Evolutionary conservation across 768 basidiomycete species (phyloP), one percentile per base, ranked within the genome.

Genomic region (Suillus spraguei): DNA sequence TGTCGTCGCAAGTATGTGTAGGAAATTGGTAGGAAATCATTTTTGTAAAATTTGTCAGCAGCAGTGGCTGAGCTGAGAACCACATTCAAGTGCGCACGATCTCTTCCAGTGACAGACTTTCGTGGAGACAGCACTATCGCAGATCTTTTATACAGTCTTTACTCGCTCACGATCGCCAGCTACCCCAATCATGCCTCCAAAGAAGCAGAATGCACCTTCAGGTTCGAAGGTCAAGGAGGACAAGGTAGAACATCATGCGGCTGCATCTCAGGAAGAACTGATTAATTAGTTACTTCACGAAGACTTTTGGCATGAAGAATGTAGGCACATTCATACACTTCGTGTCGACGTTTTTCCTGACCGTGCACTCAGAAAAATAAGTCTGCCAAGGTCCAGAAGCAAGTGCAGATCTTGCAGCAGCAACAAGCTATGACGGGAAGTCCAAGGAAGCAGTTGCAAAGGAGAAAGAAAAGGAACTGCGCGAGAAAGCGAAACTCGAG

Each of bases 301-400:
- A 93, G 92, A 94, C 92, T 60, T 94, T 94, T 77, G 92, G 92
- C 60, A 77, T 94, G 85, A 94, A 94, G 83, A 93, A 94, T 76
- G 92, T 92, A 65, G 67, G 88, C 81, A 64, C 39, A 35, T 16
- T 6, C 46, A 55, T 63, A 47, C 42, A 39, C 38, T 50, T 62
- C 32, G 8, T 13, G 61, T 64, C 56, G 46, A 52, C 56, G 10
- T 20, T 38, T 38, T 39, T 49, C 5, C 39, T 60, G 32, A 68
- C 61, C 41, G n/a, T 39, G 44, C 64, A 46, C 54, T 54, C 72
- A 93, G 91, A 96, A 95, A 93, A 95, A 95, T 74, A 95, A 94
- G 80, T 96, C 95, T 3, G 79, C 93, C 70, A 97, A 91, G 76
- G 96, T 96, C 33, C 91, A 98, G 81, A 87, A 90, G 68, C 84